Evolutionary conservation across 2,329 filamentous ascomycete genomes (phyloP), one percentile per base, ranked within the genome.

Genomic region (Cladosporium sp.): DNA sequence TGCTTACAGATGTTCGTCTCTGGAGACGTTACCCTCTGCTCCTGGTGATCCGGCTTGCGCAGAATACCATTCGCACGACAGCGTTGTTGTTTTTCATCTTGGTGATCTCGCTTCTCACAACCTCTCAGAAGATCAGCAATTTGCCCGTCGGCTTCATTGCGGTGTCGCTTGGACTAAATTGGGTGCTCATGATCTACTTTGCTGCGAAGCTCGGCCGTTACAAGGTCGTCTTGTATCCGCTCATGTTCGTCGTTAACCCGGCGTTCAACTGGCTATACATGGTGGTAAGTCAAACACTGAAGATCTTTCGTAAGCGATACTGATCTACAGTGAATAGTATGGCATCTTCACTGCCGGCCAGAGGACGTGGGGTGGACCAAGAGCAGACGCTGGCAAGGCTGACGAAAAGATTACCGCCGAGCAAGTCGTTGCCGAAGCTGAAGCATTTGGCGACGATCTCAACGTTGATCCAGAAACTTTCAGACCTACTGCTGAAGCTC

Each of bases 181-280:
- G 94, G 90, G 77, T 92, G 59, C 87, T 98, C 77, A 98, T 98
- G 94, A 82, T 98, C 68, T 98, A 97, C 81, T 97, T 98, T 77
- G 94, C 92, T 28, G 86, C 89, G 65, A 93, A 92, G 79, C 86
- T 98, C 59, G 89, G 90, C 68, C 87, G 95, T 12, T 97, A 90
- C 82, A 98, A 99, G 83, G 91, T 96, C 68, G 94, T 92, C 90
- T 83, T 98, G 6, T 98, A 98, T 76, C 94, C 94, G 0, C 74
- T 98, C 69, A 97, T 98, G 93, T 98, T 97, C 76, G 80, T 97
- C 57, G 78, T 97, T 69, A 98, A 97, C 75, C 94, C 95, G 0
- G 96, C 98, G 76, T 93, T 97, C 84, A 98, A 98, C 79, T 98
- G 94, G 94, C 87, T 92, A 66, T 98, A 98, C 81, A 97, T 97